Evolutionary conservation across 495 filamentous ascomycete species (phyloP).

Genomic region (Daldinia loculata): DNA sequence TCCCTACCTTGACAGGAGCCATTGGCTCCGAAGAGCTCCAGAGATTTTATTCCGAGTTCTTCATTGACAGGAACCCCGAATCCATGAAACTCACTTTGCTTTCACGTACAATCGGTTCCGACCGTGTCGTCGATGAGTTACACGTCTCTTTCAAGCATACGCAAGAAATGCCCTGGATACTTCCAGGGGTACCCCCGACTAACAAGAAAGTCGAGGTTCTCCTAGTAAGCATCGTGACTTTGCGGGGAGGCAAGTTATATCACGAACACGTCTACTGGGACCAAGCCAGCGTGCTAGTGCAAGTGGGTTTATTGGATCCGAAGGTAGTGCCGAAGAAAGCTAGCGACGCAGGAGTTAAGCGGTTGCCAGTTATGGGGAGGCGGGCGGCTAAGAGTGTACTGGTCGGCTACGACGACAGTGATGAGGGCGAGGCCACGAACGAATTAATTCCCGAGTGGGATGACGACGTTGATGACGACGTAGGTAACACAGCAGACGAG

Average conservation of each 20-base stretch:
- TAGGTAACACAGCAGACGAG: conserved; percentile 10
- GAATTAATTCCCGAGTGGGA: conserved; percentile 65
- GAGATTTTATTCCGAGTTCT: conserved; percentile 75
- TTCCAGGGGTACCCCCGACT: conserved; percentile 74
- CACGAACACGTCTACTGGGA: conserved; percentile 83
- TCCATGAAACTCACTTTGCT: conserved; percentile 70
- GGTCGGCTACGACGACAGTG: conserved; percentile 52
- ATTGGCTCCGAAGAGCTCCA: conserved; percentile 68
- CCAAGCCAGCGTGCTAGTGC: conserved; percentile 78
- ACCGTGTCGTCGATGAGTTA: conserved; percentile 57
- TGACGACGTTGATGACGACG: conserved; percentile 31
- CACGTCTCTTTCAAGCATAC: conserved; percentile 69
- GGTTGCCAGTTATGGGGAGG: conserved; percentile 71
- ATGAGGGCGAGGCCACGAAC: conserved; percentile 68
- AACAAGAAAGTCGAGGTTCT: conserved; percentile 45
- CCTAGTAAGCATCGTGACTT: conserved; percentile 56
- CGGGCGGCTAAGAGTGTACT: conserved; percentile 71
- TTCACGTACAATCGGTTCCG: conserved; percentile 65
- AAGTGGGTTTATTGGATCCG: conserved; percentile 72
- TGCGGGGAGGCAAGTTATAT: conserved; percentile 69
- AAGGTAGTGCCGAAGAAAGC: conserved; percentile 57
- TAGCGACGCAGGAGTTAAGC: conserved; percentile 52
- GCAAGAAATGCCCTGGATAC: conserved; percentile 73
- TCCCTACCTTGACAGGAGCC: conserved; percentile 66
- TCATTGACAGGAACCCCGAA: conserved; percentile 67